Conservation (phyloP, 2,329 filamentous ascomycete species). For the Aspergillus jensenii region DNA sequence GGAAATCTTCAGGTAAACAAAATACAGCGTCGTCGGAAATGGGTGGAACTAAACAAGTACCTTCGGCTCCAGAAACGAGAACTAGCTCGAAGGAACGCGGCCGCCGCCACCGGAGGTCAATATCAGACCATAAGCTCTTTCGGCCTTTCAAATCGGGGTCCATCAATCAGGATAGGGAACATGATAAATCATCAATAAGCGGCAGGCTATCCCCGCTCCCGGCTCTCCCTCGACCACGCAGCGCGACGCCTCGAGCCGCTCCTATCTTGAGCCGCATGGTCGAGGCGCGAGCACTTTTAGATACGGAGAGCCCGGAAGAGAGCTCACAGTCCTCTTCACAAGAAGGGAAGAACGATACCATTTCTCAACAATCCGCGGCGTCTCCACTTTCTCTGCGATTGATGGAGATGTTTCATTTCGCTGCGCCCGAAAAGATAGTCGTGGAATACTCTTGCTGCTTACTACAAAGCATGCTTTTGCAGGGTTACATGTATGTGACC, state of each 20-base stretch:
- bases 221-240: constrained; percentile 28
- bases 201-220: constrained; percentile 19
- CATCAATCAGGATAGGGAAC: constrained; percentile 19
- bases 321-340: constrained; percentile 19
- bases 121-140: constrained; percentile 60
- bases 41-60: background rate
- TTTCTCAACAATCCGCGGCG: constrained; percentile 44
- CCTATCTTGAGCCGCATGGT: constrained; percentile 78
- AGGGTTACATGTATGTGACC: constrained; percentile 96
- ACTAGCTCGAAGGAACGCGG: constrained; percentile 33
- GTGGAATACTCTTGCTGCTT: constrained; percentile 93
- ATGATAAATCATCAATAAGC: constrained; percentile 20
- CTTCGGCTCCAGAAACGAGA: constrained; percentile 1
- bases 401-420: constrained; percentile 83
- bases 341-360: constrained; percentile 49
- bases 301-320: constrained; percentile 23
- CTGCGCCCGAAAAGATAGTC: constrained; percentile 78
- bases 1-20: constrained; percentile 9
- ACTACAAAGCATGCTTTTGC: constrained; percentile 83
- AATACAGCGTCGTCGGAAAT: constrained; percentile 2
- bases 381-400: constrained; percentile 68
- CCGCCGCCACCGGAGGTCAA: constrained; percentile 56
- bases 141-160: constrained; percentile 62
- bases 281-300: constrained; percentile 66
- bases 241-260: constrained; percentile 53